Evolutionary conservation across 495 filamentous ascomycete genomes (phyloP).

Genomic region (Annulohypoxylon moriforme): DNA sequence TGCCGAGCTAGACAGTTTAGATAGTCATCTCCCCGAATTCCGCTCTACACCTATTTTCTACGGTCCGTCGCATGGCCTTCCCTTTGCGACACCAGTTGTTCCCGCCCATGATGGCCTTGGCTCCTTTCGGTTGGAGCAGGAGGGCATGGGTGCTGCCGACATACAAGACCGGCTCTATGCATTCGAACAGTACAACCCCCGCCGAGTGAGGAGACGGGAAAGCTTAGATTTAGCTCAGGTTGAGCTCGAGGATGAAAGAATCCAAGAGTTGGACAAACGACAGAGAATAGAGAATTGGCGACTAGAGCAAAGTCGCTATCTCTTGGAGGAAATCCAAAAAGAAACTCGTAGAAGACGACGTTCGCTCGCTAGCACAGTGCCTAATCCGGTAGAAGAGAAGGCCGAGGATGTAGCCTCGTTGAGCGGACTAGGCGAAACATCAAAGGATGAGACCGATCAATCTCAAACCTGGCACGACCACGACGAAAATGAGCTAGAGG

Average conservation of each 20-base stretch:
- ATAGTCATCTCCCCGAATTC: conserved; percentile 89
- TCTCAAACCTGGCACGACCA: conserved; percentile 57
- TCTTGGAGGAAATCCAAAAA: conserved; percentile 88
- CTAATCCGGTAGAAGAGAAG: conserved; percentile 29
- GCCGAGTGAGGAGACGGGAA: conserved; percentile 74
- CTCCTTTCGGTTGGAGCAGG: conserved; percentile 69
- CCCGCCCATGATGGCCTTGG: conserved; percentile 94
- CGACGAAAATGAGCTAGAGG: conserved; percentile 47
- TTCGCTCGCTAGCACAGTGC: conserved; percentile 47
- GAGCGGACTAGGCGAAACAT: conserved; percentile 47
- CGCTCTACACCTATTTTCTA: conserved; percentile 70
- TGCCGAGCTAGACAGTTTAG: conserved; percentile 87
- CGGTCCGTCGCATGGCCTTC: conserved; percentile 51
- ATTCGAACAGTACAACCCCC: conserved; percentile 84
- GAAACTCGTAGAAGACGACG: conserved; percentile 75
- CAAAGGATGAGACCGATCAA: conserved; percentile 47
- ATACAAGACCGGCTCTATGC: conserved; percentile 86
- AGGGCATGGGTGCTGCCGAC: conserved; percentile 52
- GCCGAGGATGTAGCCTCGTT: conserved; percentile 36
- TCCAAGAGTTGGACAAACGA: conserved; percentile 73
- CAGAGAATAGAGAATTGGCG: conserved; percentile 91
- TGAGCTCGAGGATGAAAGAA: conserved; percentile 68
- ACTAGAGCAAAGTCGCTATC: conserved; percentile 84
- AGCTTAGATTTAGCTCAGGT: conserved; percentile 64
- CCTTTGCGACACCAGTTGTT: conserved; percentile 68